Evolutionary conservation across 352 stramenopile species (phyloP).

Genomic region (Globisporangium parvum): DNA sequence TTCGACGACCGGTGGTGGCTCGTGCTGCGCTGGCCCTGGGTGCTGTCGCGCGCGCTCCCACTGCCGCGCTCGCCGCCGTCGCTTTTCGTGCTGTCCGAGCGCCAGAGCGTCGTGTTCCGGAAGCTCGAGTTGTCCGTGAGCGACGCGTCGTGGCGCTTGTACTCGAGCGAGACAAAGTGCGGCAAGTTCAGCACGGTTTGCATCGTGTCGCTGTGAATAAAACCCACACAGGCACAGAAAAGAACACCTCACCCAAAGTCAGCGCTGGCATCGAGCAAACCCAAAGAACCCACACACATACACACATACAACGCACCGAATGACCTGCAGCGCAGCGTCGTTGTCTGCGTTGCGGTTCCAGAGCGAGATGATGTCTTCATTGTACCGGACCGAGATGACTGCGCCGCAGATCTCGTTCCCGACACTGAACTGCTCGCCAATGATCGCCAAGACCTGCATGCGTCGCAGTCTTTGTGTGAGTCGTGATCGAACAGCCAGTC

Average conservation of each 20-base stretch:
- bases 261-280: too few relatives aligned
- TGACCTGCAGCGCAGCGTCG: constrained; percentile 81
- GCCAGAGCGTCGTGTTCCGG: constrained; percentile 76
- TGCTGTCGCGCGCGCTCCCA: constrained; percentile 22
- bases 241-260: too few relatives aligned
- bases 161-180: constrained; percentile 89
- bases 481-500: background rate
- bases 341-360: constrained; percentile 94
- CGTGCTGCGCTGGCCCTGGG: too few relatives aligned
- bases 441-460: constrained; percentile 80
- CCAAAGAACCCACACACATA: background rate
- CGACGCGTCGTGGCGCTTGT: constrained; percentile 88
- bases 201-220: constrained; percentile 69
- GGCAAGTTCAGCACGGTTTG: constrained; percentile 88
- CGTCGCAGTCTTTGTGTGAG: background rate
- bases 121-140: constrained; percentile 78
- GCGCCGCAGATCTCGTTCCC: constrained; percentile 91
- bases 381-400: constrained; percentile 89
- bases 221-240: background rate
- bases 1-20: constrained; percentile 10
- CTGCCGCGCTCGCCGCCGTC: constrained; percentile 22
- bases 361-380: constrained; percentile 92
- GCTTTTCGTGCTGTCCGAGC: constrained; percentile 45
- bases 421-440: constrained; percentile 93
- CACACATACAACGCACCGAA: constrained; percentile 34